Evolutionary conservation across 345 rosid genomes (phyloP).

Genomic region (Citrus reticulata): DNA sequence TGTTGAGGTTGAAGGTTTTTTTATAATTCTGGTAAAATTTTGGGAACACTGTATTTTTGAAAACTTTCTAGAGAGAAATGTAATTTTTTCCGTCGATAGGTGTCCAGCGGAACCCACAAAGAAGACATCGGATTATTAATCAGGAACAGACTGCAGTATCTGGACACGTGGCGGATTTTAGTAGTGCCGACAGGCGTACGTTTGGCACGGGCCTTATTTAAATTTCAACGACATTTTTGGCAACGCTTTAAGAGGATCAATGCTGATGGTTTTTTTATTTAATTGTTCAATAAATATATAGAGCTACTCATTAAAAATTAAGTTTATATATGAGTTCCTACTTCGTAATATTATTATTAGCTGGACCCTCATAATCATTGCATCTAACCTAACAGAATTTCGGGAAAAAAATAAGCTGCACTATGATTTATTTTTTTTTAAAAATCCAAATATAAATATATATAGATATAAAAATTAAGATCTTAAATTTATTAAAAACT

Average conservation of each 20-base stretch:
- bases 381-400: too few relatives aligned
- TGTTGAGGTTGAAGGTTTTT: too few relatives aligned
- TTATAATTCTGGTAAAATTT: background rate
- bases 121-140: background rate
- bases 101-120: conserved; percentile 9
- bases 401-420: background rate
- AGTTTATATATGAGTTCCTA: background rate
- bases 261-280: background rate
- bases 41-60: too few relatives aligned
- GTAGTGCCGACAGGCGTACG: conserved; percentile 2
- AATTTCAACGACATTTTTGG: background rate
- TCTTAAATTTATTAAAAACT: too few relatives aligned
- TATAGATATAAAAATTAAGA: too few relatives aligned
- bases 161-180: conserved; percentile 5
- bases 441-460: too few relatives aligned
- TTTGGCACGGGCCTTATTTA: background rate
- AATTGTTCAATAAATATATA: too few relatives aligned
- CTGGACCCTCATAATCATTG: background rate
- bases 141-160: background rate
- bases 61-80: too few relatives aligned
- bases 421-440: too few relatives aligned
- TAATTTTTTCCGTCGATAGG: conserved; percentile 1
- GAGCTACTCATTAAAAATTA: too few relatives aligned
- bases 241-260: background rate
- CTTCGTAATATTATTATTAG: rapidly evolving